Percentiles rank a stretch among this genome's conserved stretches.
These are phyloP conservation scores for Nidularia sp. DNA, from an alignment of 768 basidiomycete genomes.

Conservation along the genomic window DNA sequence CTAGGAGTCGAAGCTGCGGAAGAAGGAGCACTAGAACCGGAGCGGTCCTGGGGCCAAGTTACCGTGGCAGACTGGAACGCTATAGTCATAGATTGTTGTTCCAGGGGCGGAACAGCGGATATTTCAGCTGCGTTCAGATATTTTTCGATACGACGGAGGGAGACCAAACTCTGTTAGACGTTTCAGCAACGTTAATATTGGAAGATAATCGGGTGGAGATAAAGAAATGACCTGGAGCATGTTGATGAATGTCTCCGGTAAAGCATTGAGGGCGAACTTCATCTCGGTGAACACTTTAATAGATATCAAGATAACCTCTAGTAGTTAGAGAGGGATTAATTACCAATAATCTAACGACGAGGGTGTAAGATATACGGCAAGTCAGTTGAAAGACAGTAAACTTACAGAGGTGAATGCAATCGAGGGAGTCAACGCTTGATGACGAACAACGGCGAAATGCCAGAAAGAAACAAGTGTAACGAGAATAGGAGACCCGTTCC, in stretches of 20 bases:
- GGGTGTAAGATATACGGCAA: too few relatives aligned
- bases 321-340: background rate
- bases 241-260: constrained; percentile 90
- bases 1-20: constrained; percentile 70
- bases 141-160: constrained; percentile 86
- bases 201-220: too few relatives aligned
- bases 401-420: constrained; percentile 74
- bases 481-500: constrained; percentile 62
- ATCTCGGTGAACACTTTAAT: constrained; percentile 76
- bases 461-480: constrained; percentile 62
- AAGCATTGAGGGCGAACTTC: constrained; percentile 81
- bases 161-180: constrained; percentile 63
- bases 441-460: constrained; percentile 71
- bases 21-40: constrained; percentile 31
- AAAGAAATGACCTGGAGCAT: constrained; percentile 73
- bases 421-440: constrained; percentile 71
- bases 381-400: constrained; percentile 10
- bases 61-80: constrained; percentile 82
- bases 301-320: background rate
- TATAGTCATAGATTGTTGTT: constrained; percentile 53
- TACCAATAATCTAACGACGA: too few relatives aligned
- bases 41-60: constrained; percentile 85
- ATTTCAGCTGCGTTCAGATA: constrained; percentile 80
- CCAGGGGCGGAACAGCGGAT: constrained; percentile 47
- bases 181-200: background rate